Base-by-base conservation (phyloP, 768 basidiomycete species). In the Trametes cubensis region DNA sequence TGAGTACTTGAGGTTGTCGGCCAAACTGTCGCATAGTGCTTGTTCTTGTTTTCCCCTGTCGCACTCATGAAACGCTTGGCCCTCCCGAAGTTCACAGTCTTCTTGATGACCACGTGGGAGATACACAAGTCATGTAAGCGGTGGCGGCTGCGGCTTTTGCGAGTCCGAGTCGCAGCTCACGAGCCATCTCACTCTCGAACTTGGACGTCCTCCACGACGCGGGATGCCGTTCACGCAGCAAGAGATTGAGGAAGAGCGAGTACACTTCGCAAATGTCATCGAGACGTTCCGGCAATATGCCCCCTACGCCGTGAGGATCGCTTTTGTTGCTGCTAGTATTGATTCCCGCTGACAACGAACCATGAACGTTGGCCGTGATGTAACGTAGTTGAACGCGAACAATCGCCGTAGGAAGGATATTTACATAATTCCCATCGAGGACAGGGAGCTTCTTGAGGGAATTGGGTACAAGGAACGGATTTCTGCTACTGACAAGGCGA, bases 401-500 rank as follows among this genome's bases (percentile, higher is more conserved):
- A 83, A 86, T 63, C 78, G 83, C 39, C 82, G 95, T 23, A 74
- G 94, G 64, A 92, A 92, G 69, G 93, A 94, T 62, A 79, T 91
- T 5, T 88, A 86, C 69, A 83, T 80, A 0, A 80, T 98, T 3
- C 83, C 92, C 0, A 77, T 75, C 41, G 79, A 79, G 25, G 92
- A 96, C 71, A 88, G 87, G 69, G 83, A 80, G 1, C 72, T 95
- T 0, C 79, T 96, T 1, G 81, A 84, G 15, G 66, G 70, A 14
- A 72, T 95, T 6, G 91, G 92, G 6, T 95, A 92, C 73, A 85
- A 87, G 66, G 77, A 85, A 60, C 94, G 94, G 71, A 80, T 98
- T 0, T 82, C 87, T 34, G 85, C 82, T 26, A 88, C 92, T 14
- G 95, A 98, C 74, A 77, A 83, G 8, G 90, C 91, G 10, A 95